Conservation (phyloP, 2,329 filamentous ascomycete species). For the Microcyclospora tardicrescens region DNA sequence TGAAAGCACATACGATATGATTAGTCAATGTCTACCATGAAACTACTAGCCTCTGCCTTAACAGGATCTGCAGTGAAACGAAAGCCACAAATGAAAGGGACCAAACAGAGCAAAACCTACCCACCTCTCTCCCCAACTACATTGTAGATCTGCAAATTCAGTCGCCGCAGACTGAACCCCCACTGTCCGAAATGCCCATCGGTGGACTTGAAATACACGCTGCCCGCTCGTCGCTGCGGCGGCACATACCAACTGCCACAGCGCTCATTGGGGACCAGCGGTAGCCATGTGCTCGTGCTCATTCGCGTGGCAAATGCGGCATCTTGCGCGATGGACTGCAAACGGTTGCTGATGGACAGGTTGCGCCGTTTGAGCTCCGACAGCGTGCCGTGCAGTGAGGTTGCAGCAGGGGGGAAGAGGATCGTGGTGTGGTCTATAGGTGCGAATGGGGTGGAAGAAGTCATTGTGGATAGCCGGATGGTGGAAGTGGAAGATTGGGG, state of each 20-base stretch:
- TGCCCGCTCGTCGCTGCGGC: slow-evolving; percentile 50
- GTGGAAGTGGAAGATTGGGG: too few species aligned
- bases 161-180: slow-evolving; percentile 70
- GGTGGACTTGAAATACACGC: slow-evolving; percentile 94
- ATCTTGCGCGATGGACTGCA: slow-evolving; percentile 66
- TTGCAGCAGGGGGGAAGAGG: slow-evolving; percentile 43
- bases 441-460: too few species aligned
- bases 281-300: slow-evolving; percentile 44
- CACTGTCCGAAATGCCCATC: slow-evolving; percentile 87
- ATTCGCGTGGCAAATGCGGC: slow-evolving; percentile 59
- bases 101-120: slow-evolving; percentile 28
- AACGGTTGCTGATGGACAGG: slow-evolving; percentile 67
- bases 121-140: slow-evolving; percentile 55
- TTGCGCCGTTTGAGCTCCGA: slow-evolving; percentile 62
- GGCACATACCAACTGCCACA: slow-evolving; percentile 92
- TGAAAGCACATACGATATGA: neutral
- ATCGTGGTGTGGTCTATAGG: slow-evolving; percentile 13
- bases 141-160: slow-evolving; percentile 72
- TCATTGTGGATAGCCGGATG: too few species aligned
- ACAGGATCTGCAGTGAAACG: too few species aligned
- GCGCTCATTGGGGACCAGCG: slow-evolving; percentile 81
- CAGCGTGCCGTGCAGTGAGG: slow-evolving; percentile 57
- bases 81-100: too few species aligned
- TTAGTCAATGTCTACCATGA: too few species aligned
- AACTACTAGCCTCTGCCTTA: too few species aligned